Percentiles rank a stretch among this genome's conserved stretches.
phyloP scores from a whole-genome alignment of 108 stramenopile species.

The Cyclotella baltica region DNA sequence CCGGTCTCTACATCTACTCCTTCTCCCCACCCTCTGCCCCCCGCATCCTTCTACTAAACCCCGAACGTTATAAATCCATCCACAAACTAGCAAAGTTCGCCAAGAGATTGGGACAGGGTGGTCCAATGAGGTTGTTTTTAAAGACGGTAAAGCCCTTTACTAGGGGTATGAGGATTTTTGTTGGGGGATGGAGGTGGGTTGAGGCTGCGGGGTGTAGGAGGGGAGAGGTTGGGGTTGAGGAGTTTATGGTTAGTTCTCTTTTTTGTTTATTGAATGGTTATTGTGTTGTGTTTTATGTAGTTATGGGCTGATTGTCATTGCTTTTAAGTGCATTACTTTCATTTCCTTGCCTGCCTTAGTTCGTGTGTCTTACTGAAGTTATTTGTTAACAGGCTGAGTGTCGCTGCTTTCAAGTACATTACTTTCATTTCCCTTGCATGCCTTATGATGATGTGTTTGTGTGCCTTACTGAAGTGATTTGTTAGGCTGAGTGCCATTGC shows the following conservation, averaged over 20 bases:
- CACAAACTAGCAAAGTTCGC: constrained; percentile 41
- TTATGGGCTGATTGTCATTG: too few species aligned
- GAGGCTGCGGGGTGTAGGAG: constrained; percentile 64
- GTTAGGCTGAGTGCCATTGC: not conserved
- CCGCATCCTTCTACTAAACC: constrained; percentile 45
- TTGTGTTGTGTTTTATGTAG: too few species aligned
- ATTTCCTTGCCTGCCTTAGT: too few species aligned
- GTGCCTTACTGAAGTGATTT: not conserved
- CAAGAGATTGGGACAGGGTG: constrained; percentile 45
- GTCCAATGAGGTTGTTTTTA: constrained; percentile 55
- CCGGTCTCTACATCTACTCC: constrained; percentile 57
- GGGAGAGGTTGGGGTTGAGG: constrained; percentile 62
- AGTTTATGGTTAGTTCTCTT: constrained; percentile 49
- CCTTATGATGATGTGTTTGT: not conserved
- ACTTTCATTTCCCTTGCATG: too few species aligned
- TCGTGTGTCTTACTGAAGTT: too few species aligned
- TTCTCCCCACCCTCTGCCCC: constrained; percentile 33
- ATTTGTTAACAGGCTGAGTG: too few species aligned
- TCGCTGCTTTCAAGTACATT: too few species aligned
- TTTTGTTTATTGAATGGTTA: too few species aligned
- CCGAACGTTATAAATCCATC: constrained; percentile 43
- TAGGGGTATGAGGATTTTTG: constrained; percentile 48
- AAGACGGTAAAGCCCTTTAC: constrained; percentile 69
- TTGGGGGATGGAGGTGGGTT: constrained; percentile 68
- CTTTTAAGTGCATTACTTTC: too few species aligned